Conservation (phyloP, 1,284 basidiomycete genomes). For the Meira miltonrushii region DNA sequence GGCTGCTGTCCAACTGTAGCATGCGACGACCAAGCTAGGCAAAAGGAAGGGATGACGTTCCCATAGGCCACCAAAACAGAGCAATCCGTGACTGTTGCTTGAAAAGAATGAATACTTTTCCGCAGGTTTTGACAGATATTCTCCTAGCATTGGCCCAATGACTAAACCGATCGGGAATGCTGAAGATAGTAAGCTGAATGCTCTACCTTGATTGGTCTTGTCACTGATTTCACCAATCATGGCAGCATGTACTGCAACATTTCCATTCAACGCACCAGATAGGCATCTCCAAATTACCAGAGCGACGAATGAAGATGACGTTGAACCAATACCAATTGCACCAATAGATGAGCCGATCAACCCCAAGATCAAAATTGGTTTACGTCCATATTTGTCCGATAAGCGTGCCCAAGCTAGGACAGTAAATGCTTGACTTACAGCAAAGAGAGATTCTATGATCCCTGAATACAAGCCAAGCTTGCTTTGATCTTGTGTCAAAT, state of each 20-base stretch:
- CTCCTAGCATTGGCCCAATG: constrained; percentile 17
- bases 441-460: constrained; percentile 16
- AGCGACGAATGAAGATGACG: constrained; percentile 64
- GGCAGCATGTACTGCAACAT: constrained; percentile 59
- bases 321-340: constrained; percentile 68
- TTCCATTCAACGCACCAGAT: constrained; percentile 60
- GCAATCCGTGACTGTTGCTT: not conserved
- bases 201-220: constrained; percentile 61
- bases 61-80: constrained; percentile 24
- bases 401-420: constrained; percentile 54
- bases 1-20: constrained; percentile 36
- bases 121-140: constrained; percentile 22
- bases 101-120: constrained; percentile 23
- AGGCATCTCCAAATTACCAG: constrained; percentile 59
- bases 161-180: constrained; percentile 25
- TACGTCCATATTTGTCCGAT: constrained; percentile 67
- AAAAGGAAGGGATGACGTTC: constrained; percentile 25
- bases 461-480: constrained; percentile 17
- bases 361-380: constrained; percentile 66
- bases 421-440: constrained; percentile 17
- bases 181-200: constrained; percentile 63
- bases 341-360: constrained; percentile 64
- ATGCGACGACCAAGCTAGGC: constrained; percentile 34
- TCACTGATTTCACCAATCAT: constrained; percentile 57
- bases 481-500: not conserved